Evolutionary conservation across 2,329 filamentous ascomycete genomes (phyloP).

Genomic region (Cryphonectria carpinicola): DNA sequence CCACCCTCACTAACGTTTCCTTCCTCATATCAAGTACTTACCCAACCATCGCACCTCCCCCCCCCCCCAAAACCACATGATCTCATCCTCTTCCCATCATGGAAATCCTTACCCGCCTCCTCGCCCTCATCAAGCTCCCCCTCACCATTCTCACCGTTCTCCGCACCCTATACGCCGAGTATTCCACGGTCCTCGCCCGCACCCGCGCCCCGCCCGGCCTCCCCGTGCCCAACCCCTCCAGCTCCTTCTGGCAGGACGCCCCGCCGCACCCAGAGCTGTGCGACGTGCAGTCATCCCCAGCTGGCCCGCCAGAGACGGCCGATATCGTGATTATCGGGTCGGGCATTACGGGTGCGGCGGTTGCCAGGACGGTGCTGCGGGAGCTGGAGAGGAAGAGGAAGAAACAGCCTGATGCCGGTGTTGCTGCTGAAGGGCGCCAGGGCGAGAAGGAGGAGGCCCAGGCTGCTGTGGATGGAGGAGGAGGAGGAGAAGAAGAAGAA

Average conservation of each 20-base stretch:
- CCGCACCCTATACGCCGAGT: slow-evolving; percentile 23
- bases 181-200: slow-evolving; percentile 14
- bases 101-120: slow-evolving; percentile 13
- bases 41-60: not conserved
- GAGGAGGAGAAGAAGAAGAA: slow-evolving; percentile 46
- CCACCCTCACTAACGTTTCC: not conserved
- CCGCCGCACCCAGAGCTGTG: slow-evolving; percentile 48
- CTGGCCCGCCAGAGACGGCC: slow-evolving; percentile 17
- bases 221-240: slow-evolving; percentile 46
- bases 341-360: slow-evolving; percentile 54
- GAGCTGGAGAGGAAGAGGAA: slow-evolving; percentile 22
- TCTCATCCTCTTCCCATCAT: not conserved
- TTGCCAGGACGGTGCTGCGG: slow-evolving; percentile 37
- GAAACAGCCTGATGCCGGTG: slow-evolving; percentile 36
- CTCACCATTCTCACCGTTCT: slow-evolving; percentile 21
- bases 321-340: slow-evolving; percentile 43
- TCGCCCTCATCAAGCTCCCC: slow-evolving; percentile 20
- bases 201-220: slow-evolving; percentile 40
- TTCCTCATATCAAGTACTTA: not conserved
- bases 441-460: slow-evolving; percentile 50
- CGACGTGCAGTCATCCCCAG: slow-evolving; percentile 36
- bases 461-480: slow-evolving; percentile 44
- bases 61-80: not conserved
- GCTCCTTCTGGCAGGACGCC: slow-evolving; percentile 51
- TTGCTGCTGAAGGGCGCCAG: too few species aligned